phyloP scores from a whole-genome alignment of 2,329 filamentous ascomycete species.

The Reticulascus tulasneorum region DNA sequence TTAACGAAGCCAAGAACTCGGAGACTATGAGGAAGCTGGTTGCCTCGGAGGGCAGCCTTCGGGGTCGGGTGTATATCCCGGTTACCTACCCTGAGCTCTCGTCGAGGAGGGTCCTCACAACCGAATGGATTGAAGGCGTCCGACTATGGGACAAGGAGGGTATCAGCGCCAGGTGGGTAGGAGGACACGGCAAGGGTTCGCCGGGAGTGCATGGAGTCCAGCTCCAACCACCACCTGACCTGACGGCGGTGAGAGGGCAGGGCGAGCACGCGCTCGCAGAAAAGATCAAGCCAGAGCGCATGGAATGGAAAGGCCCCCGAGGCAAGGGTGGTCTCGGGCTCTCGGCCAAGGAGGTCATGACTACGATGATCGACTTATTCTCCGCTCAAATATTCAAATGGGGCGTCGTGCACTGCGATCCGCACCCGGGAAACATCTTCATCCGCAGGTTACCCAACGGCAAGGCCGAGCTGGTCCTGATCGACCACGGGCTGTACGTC shows the following conservation, averaged over 20 bases:
- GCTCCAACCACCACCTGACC: conserved; percentile 46
- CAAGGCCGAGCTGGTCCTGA: conserved; percentile 85
- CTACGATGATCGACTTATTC: conserved; percentile 93
- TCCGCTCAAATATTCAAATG: conserved; percentile 98
- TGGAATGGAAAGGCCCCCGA: conserved; percentile 69
- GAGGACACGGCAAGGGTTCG: conserved; percentile 70
- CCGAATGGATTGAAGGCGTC: conserved; percentile 96
- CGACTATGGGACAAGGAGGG: conserved; percentile 87
- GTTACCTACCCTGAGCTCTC: conserved; percentile 78
- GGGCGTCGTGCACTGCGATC: conserved; percentile 94
- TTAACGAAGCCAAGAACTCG: conserved; percentile 85
- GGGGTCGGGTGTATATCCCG: conserved; percentile 82
- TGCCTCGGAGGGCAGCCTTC: conserved; percentile 68
- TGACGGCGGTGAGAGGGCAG: conserved; percentile 39
- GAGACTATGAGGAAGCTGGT: conserved; percentile 79
- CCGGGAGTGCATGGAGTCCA: conserved; percentile 69
- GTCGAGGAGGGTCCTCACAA: conserved; percentile 80
- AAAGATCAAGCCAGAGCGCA: conserved; percentile 74
- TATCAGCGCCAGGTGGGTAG: conserved; percentile 73
- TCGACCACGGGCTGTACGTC: conserved; percentile 96
- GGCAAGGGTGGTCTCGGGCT: conserved; percentile 80
- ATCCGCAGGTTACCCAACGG: conserved; percentile 80
- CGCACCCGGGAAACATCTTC: conserved; percentile 96
- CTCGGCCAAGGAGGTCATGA: conserved; percentile 83
- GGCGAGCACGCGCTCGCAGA: conserved; percentile 51